Conservation (phyloP, 1,284 basidiomycete genomes). For the Melampsora americana region DNA sequence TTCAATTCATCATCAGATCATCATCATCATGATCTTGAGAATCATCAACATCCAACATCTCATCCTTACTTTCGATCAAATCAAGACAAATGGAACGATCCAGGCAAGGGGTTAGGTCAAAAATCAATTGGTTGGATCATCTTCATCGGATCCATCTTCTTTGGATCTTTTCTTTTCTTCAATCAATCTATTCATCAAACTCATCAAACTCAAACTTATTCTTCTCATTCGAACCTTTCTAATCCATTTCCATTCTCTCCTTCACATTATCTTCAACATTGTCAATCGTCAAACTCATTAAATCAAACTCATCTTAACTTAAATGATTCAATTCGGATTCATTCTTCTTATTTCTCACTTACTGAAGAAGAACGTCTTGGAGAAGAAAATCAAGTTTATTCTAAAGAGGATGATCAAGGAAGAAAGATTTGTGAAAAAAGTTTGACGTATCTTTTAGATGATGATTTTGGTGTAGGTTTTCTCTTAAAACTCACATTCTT, state of each 20-base stretch:
- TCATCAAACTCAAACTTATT: not conserved
- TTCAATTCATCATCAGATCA: constrained; percentile 10
- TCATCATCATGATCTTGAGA: constrained; percentile 12
- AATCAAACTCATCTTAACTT: not conserved
- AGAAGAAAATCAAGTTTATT: constrained; percentile 22
- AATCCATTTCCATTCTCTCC: constrained; percentile 33
- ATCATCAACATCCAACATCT: not conserved
- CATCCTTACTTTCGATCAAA: not conserved
- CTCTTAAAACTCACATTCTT: no score
- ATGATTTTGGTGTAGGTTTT: constrained; percentile 40
- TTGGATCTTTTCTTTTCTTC: constrained; percentile 25
- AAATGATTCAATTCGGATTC: not conserved
- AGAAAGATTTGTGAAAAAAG: constrained; percentile 29
- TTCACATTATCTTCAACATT: constrained; percentile 31
- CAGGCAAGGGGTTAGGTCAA: constrained; percentile 4
- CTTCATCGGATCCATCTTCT: not conserved
- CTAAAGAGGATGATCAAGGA: constrained; percentile 18
- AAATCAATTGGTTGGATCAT: not conserved
- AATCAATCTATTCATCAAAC: constrained; percentile 6
- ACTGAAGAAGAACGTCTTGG: not conserved
- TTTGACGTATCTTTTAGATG: constrained; percentile 41
- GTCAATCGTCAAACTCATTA: not conserved
- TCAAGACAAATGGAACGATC: constrained; percentile 23
- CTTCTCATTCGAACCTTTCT: not conserved
- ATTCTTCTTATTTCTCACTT: constrained; percentile 18